These are phyloP conservation scores for Chenopodium suecicum DNA, from an alignment of 148 eudicot genomes.

Conservation along the genomic window DNA sequence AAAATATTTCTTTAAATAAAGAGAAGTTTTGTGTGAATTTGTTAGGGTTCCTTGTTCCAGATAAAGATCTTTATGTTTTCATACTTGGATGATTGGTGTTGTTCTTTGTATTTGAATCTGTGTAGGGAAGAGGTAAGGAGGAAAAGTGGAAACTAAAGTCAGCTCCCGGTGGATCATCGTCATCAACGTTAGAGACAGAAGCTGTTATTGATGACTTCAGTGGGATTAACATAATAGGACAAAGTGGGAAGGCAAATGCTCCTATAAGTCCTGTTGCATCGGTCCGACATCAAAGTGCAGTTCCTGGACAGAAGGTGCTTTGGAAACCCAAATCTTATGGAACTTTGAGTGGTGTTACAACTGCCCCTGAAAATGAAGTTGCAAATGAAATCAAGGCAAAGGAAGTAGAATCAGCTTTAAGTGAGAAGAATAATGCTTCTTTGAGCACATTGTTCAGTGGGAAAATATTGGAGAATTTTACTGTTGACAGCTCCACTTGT, in stretches of 20 bases:
- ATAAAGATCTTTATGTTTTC: not conserved
- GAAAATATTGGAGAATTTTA: slow-evolving; percentile 61
- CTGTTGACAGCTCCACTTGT: slow-evolving; percentile 69
- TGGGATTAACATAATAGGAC: slow-evolving; percentile 37
- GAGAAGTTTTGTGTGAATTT: not conserved
- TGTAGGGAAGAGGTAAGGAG: slow-evolving; percentile 45
- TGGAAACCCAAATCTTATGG: slow-evolving; percentile 66
- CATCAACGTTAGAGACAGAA: slow-evolving; percentile 24
- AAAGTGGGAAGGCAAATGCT: slow-evolving; percentile 22
- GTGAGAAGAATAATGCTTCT: slow-evolving; percentile 27
- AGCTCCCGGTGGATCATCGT: slow-evolving; percentile 34
- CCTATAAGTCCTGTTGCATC: slow-evolving; percentile 11
- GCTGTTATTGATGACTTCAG: slow-evolving; percentile 24
- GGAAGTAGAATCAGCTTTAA: slow-evolving; percentile 28
- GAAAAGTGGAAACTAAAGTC: slow-evolving; percentile 58
- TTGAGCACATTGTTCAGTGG: slow-evolving; percentile 39
- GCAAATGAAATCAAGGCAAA: slow-evolving; percentile 15
- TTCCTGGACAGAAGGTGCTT: slow-evolving; percentile 38
- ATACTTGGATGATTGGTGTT: not conserved
- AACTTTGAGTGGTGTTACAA: slow-evolving; percentile 40
- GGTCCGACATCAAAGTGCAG: slow-evolving; percentile 25
- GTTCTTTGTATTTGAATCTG: slow-evolving; percentile 7
- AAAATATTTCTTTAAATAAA: not conserved
- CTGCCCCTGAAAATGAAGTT: slow-evolving; percentile 29
- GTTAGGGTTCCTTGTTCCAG: not conserved